Evolutionary conservation across 164 flowering plant species (phyloP).

Genomic region (Chloranthus sessilifolius): DNA sequence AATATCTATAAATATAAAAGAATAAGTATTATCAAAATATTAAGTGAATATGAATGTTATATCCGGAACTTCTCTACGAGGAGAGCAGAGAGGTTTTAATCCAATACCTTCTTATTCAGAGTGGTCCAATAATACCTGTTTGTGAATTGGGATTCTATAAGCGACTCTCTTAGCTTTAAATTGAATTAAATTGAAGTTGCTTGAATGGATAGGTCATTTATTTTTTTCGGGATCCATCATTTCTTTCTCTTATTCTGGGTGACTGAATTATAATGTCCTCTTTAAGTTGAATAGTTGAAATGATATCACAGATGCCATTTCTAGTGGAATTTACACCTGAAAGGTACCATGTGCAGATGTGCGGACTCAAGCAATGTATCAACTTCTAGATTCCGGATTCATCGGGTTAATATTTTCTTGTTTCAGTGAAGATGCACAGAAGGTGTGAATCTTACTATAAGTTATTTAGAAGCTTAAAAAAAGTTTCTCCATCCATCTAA

Average conservation of each 20-base stretch:
- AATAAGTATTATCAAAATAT: too few species aligned
- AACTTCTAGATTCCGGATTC: slow-evolving; percentile 94
- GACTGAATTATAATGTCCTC: not conserved
- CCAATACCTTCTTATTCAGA: too few species aligned
- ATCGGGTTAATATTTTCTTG: slow-evolving; percentile 98
- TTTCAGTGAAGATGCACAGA: slow-evolving; percentile 86
- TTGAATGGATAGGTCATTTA: too few species aligned
- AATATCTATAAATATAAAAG: too few species aligned
- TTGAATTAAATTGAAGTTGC: too few species aligned
- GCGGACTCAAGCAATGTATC: slow-evolving; percentile 96
- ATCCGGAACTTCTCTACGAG: too few species aligned
- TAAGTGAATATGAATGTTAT: too few species aligned
- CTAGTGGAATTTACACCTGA: slow-evolving; percentile 9
- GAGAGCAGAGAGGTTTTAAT: too few species aligned
- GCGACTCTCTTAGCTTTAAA: too few species aligned
- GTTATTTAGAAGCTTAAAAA: slow-evolving; percentile 1
- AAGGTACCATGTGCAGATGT: slow-evolving; percentile 59
- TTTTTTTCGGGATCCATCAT: too few species aligned
- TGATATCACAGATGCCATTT: not conserved
- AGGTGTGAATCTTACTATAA: slow-evolving; percentile 44
- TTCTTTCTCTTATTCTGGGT: not conserved
- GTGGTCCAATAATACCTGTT: too few species aligned
- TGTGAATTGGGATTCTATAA: too few species aligned
- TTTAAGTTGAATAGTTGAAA: not conserved
- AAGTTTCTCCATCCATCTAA: slow-evolving; percentile 4